Conservation (phyloP, 129 eudicot genomes). For the Flaveria bidentis region DNA sequence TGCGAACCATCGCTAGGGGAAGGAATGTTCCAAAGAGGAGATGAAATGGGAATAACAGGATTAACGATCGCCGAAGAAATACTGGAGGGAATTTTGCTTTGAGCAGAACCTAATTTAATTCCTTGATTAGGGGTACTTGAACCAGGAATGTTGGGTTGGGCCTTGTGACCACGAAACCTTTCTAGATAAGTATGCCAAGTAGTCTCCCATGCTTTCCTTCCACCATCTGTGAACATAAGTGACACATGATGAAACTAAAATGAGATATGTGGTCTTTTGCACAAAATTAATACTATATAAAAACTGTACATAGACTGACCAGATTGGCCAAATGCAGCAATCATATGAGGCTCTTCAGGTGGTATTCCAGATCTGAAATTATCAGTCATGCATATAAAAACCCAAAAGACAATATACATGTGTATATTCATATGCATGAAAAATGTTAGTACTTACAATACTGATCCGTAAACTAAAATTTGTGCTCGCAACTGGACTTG, state of each 20-base stretch:
- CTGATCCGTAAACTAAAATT: slow-evolving; percentile 90
- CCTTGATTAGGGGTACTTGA: slow-evolving; percentile 49
- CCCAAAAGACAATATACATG: slow-evolving; percentile 2
- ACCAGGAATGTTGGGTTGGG: slow-evolving; percentile 51
- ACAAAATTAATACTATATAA: slow-evolving; percentile 3
- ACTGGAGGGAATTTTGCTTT: slow-evolving; percentile 46
- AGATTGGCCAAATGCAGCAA: slow-evolving; percentile 87
- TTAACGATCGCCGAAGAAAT: slow-evolving; percentile 43
- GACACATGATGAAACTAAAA: not conserved
- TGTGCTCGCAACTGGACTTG: slow-evolving; percentile 97
- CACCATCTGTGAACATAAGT: slow-evolving; percentile 50
- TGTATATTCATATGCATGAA: slow-evolving; percentile 14
- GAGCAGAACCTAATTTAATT: slow-evolving; percentile 42
- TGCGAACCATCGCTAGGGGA: slow-evolving; percentile 60
- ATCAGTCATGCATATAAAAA: slow-evolving; percentile 15
- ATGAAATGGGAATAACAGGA: slow-evolving; percentile 70
- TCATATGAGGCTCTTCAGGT: slow-evolving; percentile 94
- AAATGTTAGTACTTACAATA: slow-evolving; percentile 59
- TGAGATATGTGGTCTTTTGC: slow-evolving; percentile 8
- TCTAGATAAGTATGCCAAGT: slow-evolving; percentile 78
- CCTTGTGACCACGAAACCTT: slow-evolving; percentile 58
- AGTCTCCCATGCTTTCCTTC: slow-evolving; percentile 76
- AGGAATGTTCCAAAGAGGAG: slow-evolving; percentile 86
- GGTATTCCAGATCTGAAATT: slow-evolving; percentile 78
- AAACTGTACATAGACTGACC: slow-evolving; percentile 48